phyloP scores from a whole-genome alignment of 2,329 filamentous ascomycete genomes.

The Aspergillus sp. region DNA sequence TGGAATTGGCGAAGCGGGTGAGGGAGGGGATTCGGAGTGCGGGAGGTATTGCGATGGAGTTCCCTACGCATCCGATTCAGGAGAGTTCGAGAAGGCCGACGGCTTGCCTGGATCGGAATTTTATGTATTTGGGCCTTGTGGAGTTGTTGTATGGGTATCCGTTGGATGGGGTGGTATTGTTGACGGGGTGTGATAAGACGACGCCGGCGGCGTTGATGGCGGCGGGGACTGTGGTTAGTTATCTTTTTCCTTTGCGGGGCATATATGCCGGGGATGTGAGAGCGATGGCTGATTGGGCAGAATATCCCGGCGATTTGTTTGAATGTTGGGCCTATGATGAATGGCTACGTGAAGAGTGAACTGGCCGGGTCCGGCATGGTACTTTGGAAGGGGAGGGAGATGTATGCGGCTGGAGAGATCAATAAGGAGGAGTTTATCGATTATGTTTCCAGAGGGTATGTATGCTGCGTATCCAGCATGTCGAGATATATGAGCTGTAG shows the following conservation, averaged over 20 bases:
- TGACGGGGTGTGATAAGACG: constrained; percentile 50
- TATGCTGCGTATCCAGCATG: constrained; percentile 13
- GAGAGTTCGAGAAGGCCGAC: constrained; percentile 44
- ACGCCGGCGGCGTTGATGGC: constrained; percentile 48
- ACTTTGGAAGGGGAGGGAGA: constrained; percentile 45
- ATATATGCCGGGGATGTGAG: neutral
- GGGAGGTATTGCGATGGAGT: constrained; percentile 47
- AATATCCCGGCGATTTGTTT: constrained; percentile 48
- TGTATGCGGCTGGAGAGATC: constrained; percentile 43
- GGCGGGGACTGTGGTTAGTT: constrained; percentile 42
- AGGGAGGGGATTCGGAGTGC: constrained; percentile 45
- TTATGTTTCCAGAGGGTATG: constrained; percentile 38
- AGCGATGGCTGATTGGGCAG: constrained; percentile 15
- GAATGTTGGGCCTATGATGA: constrained; percentile 50
- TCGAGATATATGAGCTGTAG: neutral
- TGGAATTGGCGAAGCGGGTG: constrained; percentile 45
- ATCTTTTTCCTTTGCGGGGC: neutral
- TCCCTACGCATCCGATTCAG: constrained; percentile 48
- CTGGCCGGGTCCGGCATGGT: constrained; percentile 42
- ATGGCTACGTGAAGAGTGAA: constrained; percentile 39
- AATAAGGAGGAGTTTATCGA: constrained; percentile 41
- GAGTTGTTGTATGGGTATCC: constrained; percentile 45
- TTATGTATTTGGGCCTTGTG: constrained; percentile 44
- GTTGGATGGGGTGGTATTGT: constrained; percentile 45
- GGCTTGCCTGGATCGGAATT: constrained; percentile 45